Evolutionary conservation across 2,329 filamentous ascomycete species (phyloP).

Genomic region (Aureobasidium vineae): DNA sequence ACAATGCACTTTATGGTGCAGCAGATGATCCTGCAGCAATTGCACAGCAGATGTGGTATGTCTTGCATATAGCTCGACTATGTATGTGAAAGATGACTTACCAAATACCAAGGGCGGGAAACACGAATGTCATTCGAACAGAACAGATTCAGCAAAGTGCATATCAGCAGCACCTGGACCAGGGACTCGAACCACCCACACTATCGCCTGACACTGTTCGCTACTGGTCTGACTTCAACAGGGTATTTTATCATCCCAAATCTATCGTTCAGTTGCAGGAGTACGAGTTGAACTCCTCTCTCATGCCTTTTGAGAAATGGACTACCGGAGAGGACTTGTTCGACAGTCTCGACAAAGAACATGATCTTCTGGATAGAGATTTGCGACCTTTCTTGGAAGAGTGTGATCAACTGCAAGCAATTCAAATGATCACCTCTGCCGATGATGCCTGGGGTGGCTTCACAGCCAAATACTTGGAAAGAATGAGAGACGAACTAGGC

Average conservation of each 20-base stretch:
- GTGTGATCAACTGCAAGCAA: constrained; percentile 84
- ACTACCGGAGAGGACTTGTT: constrained; percentile 71
- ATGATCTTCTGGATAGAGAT: constrained; percentile 88
- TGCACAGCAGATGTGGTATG: constrained; percentile 43
- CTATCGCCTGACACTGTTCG: constrained; percentile 71
- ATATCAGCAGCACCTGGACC: constrained; percentile 78
- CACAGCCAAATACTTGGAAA: constrained; percentile 53
- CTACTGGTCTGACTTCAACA: constrained; percentile 96
- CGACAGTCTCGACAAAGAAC: constrained; percentile 56
- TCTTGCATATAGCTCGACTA: not conserved
- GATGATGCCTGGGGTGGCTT: constrained; percentile 55
- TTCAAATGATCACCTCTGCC: constrained; percentile 62
- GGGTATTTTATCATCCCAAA: constrained; percentile 86
- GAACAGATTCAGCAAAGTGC: constrained; percentile 65
- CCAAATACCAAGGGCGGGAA: constrained; percentile 56
- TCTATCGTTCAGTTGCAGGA: constrained; percentile 86
- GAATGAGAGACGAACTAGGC: constrained; percentile 83
- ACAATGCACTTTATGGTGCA: constrained; percentile 81
- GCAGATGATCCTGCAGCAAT: constrained; percentile 42
- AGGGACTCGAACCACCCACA: constrained; percentile 61
- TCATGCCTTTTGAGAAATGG: constrained; percentile 82
- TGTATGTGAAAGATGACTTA: not conserved
- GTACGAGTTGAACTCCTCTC: constrained; percentile 74
- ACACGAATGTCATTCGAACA: constrained; percentile 66
- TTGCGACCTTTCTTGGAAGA: constrained; percentile 86